Conservation (phyloP, 2,329 filamentous ascomycete species). For the Hymenoscyphus occultus region DNA sequence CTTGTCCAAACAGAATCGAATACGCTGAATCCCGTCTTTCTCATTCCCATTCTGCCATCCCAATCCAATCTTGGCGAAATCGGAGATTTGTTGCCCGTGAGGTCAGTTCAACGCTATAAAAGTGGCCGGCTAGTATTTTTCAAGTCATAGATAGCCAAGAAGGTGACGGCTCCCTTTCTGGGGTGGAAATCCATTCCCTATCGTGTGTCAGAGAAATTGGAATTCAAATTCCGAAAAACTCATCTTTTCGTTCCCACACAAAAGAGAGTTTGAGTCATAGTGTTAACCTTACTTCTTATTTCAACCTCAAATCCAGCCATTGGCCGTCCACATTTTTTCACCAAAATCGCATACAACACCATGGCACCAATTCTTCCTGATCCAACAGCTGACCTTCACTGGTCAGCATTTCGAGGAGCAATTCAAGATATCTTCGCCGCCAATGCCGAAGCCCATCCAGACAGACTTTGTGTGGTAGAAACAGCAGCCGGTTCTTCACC, state of each 20-base stretch:
- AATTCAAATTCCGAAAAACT: background rate
- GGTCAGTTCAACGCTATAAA: background rate
- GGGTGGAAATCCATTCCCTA: background rate
- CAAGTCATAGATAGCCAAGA: background rate
- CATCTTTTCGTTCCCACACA: background rate
- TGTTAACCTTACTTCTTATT: background rate
- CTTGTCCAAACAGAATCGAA: too few relatives aligned
- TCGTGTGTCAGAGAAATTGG: background rate
- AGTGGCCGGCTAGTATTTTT: background rate
- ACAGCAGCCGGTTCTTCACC: constrained; percentile 52
- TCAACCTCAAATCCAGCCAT: background rate
- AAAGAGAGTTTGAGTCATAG: background rate
- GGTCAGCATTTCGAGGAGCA: constrained; percentile 56
- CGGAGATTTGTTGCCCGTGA: background rate
- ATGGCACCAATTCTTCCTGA: constrained; percentile 43
- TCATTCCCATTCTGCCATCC: too few relatives aligned
- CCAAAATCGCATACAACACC: constrained; percentile 19
- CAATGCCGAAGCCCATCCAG: constrained; percentile 61
- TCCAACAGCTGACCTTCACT: constrained; percentile 56
- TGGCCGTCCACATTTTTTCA: background rate
- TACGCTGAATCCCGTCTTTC: too few relatives aligned
- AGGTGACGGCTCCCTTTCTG: background rate
- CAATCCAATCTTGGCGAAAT: background rate
- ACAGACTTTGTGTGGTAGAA: constrained; percentile 65
- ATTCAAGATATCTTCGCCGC: constrained; percentile 58